Conservation (phyloP, 306 rosid species). For the Cucumis cinereus region DNA sequence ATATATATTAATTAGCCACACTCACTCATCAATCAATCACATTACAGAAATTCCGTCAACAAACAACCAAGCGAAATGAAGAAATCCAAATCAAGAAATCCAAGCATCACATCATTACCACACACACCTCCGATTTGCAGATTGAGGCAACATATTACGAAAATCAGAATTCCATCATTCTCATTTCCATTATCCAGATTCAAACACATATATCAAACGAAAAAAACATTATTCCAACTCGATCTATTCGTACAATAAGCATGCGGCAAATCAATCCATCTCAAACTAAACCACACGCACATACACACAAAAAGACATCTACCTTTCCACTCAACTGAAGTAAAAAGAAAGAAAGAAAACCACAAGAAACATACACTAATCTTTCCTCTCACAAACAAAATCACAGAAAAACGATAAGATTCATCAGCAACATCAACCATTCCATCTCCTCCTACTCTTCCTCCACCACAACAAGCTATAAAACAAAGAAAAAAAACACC, state of each 20-base stretch:
- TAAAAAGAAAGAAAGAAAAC: neutral
- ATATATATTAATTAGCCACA: neutral
- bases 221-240: neutral
- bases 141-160: neutral
- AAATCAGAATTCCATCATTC: neutral
- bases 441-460: neutral
- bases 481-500: neutral
- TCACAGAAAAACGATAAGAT: neutral
- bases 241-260: constrained; percentile 9
- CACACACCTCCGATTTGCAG: neutral
- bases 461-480: neutral
- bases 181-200: neutral
- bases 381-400: neutral
- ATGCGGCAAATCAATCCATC: constrained; percentile 2
- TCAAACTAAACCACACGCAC: neutral
- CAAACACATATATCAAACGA: neutral
- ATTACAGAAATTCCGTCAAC: neutral
- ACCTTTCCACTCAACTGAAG: neutral
- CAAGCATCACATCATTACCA: neutral
- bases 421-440: neutral
- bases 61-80: constrained; percentile 6
- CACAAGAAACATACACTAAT: neutral
- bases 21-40: constrained; percentile 1
- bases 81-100: constrained; percentile 3
- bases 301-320: neutral